Evolutionary conservation across 2,329 filamentous ascomycete genomes (phyloP).

Genomic region (Exophiala bonariae): DNA sequence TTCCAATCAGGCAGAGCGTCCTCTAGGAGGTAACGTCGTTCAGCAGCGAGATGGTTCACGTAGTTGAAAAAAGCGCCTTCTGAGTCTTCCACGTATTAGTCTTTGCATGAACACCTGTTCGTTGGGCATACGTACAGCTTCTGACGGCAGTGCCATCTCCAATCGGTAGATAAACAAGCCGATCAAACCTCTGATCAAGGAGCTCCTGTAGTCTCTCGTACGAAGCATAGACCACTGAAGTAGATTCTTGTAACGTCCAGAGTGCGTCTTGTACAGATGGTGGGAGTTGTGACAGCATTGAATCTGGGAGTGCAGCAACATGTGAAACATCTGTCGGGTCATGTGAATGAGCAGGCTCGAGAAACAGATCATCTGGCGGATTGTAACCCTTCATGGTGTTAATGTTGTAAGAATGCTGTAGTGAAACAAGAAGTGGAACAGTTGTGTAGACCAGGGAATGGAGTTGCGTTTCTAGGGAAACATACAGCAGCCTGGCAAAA

Average conservation of each 20-base stretch:
- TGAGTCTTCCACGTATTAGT: conserved; percentile 14
- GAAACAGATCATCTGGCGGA: conserved; percentile 18
- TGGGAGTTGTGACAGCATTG: conserved; percentile 22
- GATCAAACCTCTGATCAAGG: conserved; percentile 23
- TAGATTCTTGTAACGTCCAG: conserved; percentile 24
- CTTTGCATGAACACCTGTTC: conserved; percentile 3
- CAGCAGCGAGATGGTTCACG: conserved; percentile 21
- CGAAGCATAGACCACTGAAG: conserved; percentile 25
- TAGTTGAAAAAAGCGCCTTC: conserved; percentile 26
- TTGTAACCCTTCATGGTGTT: conserved; percentile 9
- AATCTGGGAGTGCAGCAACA: conserved; percentile 20
- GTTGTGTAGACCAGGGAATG: neutral
- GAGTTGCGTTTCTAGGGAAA: no score
- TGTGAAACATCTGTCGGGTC: conserved; percentile 22
- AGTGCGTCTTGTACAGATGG: conserved; percentile 21
- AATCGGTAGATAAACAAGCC: conserved; percentile 17
- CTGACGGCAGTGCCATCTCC: conserved; percentile 1
- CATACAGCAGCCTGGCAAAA: no score
- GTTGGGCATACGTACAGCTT: conserved; percentile 14
- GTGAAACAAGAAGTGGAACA: neutral
- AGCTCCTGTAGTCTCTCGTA: conserved; percentile 21
- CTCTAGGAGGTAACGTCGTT: conserved; percentile 21
- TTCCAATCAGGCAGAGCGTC: conserved; percentile 26
- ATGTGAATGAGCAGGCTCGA: conserved; percentile 23
- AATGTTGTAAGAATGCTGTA: no score